Evolutionary conservation across 352 stramenopile species (phyloP).

Genomic region (Globisporangium perplexum): DNA sequence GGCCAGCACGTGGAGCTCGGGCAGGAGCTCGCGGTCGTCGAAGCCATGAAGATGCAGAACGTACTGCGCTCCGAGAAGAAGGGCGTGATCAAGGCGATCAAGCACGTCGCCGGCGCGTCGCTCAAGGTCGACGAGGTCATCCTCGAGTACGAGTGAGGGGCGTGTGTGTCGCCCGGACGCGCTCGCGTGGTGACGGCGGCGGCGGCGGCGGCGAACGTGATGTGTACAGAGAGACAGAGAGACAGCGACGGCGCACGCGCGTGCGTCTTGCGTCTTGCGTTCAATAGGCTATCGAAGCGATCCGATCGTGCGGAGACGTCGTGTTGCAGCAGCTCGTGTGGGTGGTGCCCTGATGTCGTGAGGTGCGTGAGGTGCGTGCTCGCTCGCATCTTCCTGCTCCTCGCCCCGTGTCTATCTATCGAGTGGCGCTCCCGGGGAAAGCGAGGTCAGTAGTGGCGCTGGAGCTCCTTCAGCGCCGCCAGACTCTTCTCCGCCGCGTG

Average conservation of each 20-base stretch:
- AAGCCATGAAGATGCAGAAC: slow-evolving; percentile 99
- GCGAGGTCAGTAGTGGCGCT: slow-evolving; percentile 39
- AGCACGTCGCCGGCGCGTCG: slow-evolving; percentile 74
- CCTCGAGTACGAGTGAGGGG: slow-evolving; percentile 84
- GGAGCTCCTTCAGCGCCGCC: slow-evolving; percentile 42
- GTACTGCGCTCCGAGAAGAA: slow-evolving; percentile 89
- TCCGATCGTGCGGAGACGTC: background rate
- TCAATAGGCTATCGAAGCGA: background rate
- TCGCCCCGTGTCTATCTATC: slow-evolving; percentile 6
- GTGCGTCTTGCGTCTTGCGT: background rate
- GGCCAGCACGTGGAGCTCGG: slow-evolving; percentile 92
- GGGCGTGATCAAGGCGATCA: slow-evolving; percentile 84
- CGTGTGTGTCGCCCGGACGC: background rate
- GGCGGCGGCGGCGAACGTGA: background rate
- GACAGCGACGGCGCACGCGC: background rate
- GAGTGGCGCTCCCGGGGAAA: background rate
- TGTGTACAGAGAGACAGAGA: background rate
- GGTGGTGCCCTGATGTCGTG: no score
- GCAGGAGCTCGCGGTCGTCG: slow-evolving; percentile 93
- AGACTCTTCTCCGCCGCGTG: slow-evolving; percentile 49
- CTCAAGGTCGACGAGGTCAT: slow-evolving; percentile 91
- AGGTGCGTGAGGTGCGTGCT: no score
- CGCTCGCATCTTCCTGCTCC: background rate
- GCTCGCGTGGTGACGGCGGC: no score
- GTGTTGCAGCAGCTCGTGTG: no score